These are phyloP conservation scores for Kluyveromyces sp. DNA, from an alignment of 1,139 yeast genomes.

Conservation along the genomic window DNA sequence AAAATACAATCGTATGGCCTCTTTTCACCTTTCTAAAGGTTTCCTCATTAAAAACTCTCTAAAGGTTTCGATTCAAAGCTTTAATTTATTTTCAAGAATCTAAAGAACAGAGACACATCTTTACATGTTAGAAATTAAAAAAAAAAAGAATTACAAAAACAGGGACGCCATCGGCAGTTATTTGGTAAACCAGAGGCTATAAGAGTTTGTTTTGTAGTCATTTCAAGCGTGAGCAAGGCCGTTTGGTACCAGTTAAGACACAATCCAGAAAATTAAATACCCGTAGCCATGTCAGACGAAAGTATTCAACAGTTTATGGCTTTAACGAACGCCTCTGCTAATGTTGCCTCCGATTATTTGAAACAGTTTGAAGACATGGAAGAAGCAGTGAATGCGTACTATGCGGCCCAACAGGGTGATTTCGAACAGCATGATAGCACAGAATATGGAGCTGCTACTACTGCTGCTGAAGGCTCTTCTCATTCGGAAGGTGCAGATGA, in stretches of 20 bases:
- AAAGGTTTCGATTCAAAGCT: neutral
- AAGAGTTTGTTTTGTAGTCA: no score
- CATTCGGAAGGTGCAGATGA: neutral
- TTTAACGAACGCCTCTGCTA: constrained; percentile 38
- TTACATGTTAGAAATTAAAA: neutral
- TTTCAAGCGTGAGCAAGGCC: no score
- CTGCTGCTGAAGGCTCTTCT: neutral
- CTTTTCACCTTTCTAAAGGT: neutral
- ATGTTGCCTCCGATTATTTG: constrained; percentile 39
- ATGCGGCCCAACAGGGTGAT: constrained; percentile 15
- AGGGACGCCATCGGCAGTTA: no score
- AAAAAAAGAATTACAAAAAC: neutral
- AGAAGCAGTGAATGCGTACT: constrained; percentile 30
- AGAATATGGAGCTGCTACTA: neutral
- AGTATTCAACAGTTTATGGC: constrained; percentile 47
- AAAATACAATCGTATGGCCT: no score
- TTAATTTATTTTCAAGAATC: neutral
- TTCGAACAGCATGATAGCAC: neutral
- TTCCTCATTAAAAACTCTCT: neutral
- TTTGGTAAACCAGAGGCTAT: no score
- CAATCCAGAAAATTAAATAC: neutral
- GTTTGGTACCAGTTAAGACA: neutral
- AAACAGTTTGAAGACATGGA: constrained; percentile 30
- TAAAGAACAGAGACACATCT: neutral
- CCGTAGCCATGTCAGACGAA: constrained; percentile 16